phyloP scores from a whole-genome alignment of 441 rosid genomes.

The Pelargonium australe region DNA sequence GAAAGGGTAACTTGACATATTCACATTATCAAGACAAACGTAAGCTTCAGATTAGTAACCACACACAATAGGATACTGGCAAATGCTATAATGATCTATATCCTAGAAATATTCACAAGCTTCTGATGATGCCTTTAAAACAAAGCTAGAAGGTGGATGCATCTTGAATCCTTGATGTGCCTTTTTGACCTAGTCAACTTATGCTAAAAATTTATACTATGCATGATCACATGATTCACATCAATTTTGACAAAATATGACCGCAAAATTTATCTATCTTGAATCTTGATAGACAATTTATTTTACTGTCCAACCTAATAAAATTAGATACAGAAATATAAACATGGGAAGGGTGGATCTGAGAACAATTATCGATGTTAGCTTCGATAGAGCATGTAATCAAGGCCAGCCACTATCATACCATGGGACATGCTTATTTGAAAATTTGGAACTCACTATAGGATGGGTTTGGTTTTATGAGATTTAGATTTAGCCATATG shows the following conservation, averaged over 20 bases:
- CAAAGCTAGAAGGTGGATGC: background rate
- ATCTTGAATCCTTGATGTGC: no score
- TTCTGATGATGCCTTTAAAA: background rate
- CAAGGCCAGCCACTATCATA: slow-evolving; percentile 5
- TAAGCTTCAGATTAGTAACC: slow-evolving; percentile 5
- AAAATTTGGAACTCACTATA: background rate
- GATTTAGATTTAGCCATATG: background rate
- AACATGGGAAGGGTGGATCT: no score
- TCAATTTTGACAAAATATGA: background rate
- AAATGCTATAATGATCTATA: background rate
- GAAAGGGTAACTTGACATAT: slow-evolving; percentile 61
- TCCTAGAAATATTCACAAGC: background rate
- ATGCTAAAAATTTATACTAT: no score
- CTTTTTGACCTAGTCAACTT: no score
- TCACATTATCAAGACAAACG: background rate
- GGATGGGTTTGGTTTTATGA: background rate
- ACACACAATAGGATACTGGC: background rate
- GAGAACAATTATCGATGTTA: background rate
- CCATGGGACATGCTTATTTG: slow-evolving; percentile 10
- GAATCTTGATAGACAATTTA: background rate
- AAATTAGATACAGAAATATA: no score
- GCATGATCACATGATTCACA: no score
- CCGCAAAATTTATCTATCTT: background rate
- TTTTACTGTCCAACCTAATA: background rate
- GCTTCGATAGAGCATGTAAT: background rate